These are phyloP conservation scores for Aureobasidium sp. DNA, from an alignment of 2,329 filamentous ascomycete species.

Conservation along the genomic window DNA sequence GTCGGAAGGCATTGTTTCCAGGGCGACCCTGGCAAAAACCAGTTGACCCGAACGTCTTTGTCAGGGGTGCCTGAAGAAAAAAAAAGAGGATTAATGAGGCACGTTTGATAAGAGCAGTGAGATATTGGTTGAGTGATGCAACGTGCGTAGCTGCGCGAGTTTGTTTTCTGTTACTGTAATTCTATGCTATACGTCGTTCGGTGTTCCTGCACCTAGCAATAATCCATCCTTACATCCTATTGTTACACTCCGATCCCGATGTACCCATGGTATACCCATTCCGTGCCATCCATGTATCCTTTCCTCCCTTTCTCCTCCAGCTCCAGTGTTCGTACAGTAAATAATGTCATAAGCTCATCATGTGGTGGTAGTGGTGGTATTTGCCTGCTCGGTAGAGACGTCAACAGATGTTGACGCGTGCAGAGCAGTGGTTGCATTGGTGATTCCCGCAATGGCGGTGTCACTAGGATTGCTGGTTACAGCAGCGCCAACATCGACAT, in stretches of 20 bases:
- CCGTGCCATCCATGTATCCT: background rate
- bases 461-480: background rate
- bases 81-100: too few species aligned
- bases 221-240: background rate
- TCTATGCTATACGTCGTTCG: background rate
- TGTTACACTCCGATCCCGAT: background rate
- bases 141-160: background rate
- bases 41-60: too few species aligned
- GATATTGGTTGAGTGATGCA: background rate
- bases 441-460: background rate
- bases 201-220: background rate
- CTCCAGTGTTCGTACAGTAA: slow-evolving; percentile 9
- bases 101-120: background rate
- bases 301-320: background rate
- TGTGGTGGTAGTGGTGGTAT: background rate
- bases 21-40: background rate
- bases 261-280: background rate
- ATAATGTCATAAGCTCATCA: slow-evolving; percentile 8
- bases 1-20: background rate
- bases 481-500: background rate
- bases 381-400: background rate
- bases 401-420: background rate
- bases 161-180: background rate
- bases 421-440: slow-evolving; percentile 1
- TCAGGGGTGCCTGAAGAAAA: too few species aligned